phyloP scores from a whole-genome alignment of 73 alveolate genomes.

The Durusdinium trenchii region DNA sequence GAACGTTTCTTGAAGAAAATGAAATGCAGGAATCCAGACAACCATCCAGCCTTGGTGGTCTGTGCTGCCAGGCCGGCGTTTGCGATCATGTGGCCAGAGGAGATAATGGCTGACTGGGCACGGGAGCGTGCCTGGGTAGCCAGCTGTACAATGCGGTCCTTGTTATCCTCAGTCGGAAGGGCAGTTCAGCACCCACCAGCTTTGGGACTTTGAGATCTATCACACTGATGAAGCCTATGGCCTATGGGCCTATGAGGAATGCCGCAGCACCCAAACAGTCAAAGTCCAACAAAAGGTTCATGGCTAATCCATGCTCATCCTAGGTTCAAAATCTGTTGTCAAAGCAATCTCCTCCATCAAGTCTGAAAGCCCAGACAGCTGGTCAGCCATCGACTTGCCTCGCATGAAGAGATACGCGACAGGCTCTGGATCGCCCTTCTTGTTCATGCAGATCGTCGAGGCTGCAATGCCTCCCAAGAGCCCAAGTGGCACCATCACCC shows the following conservation, averaged over 20 bases:
- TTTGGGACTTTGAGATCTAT: no score
- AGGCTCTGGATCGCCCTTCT: conserved; percentile 91
- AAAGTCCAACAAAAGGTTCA: no score
- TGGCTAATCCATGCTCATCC: no score
- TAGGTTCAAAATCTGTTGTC: conserved; percentile 68
- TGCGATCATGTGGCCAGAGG: conserved; percentile 87
- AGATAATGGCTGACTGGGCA: conserved; percentile 63
- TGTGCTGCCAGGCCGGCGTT: conserved; percentile 36
- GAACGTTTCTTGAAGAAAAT: no score
- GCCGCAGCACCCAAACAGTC: no score
- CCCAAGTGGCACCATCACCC: neutral
- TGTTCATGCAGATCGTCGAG: conserved; percentile 95
- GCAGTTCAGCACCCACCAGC: no score
- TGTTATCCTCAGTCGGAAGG: no score
- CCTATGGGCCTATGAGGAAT: no score
- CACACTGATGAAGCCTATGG: no score
- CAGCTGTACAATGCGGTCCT: conserved; percentile 94
- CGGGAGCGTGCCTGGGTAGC: conserved; percentile 43
- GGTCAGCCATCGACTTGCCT: conserved; percentile 72
- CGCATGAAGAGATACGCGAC: conserved; percentile 91
- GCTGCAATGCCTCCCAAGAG: conserved; percentile 46
- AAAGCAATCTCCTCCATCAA: conserved; percentile 66
- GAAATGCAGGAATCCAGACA: no score
- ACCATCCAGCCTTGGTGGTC: conserved; percentile 70
- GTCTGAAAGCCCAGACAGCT: conserved; percentile 52